Conservation (phyloP, 176 grass and related monocot species). For the Echinochloa phyllopogon region DNA sequence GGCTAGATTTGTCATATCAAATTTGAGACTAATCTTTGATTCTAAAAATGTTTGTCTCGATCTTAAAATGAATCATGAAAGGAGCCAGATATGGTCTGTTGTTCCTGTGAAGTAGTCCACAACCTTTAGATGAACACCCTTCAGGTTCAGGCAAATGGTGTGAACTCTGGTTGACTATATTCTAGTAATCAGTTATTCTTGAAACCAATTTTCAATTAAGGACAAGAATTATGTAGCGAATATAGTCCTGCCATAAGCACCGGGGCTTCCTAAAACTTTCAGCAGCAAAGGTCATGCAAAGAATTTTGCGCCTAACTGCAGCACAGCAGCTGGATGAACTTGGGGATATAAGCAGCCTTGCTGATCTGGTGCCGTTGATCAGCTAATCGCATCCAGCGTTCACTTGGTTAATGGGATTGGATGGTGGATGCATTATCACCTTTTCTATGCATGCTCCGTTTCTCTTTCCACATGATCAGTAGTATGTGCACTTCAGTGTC, state of each 20-base stretch:
- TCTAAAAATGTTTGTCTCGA: neutral
- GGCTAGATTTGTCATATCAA: neutral
- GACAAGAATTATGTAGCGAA: neutral
- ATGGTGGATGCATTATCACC: neutral
- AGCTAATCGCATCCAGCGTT: constrained; percentile 68
- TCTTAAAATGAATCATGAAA: constrained; percentile 14
- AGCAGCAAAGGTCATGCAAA: constrained; percentile 84
- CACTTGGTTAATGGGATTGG: constrained; percentile 26
- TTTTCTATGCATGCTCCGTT: neutral
- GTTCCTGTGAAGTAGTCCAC: neutral
- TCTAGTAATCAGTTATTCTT: neutral
- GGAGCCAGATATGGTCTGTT: neutral
- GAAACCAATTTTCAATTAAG: neutral
- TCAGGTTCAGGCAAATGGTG: constrained; percentile 17
- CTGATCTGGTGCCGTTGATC: constrained; percentile 69
- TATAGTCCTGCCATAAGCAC: no score
- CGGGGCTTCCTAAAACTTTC: constrained; percentile 65
- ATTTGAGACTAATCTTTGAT: neutral
- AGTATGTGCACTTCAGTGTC: constrained; percentile 21
- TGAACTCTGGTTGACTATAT: neutral
- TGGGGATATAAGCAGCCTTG: constrained; percentile 83
- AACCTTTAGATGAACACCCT: constrained; percentile 30
- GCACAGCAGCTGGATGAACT: constrained; percentile 76
- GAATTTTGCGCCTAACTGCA: constrained; percentile 77
- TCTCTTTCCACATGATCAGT: neutral